Base-by-base conservation (phyloP, 768 basidiomycete genomes). In the Panaeolus cyanescens region DNA sequence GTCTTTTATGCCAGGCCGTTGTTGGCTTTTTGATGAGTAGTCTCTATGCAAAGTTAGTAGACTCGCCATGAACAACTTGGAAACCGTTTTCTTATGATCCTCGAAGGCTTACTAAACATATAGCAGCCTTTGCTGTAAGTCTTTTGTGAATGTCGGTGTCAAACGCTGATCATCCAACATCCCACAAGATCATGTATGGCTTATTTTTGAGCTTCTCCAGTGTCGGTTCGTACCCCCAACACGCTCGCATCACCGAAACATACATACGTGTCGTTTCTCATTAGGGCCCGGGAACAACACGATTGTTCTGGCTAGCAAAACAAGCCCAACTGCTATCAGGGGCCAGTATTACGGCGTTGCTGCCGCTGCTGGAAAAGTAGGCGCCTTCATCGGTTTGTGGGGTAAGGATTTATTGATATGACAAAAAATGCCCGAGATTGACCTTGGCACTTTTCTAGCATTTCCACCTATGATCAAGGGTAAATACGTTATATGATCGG, bases 1-100 rank as follows among this genome's bases (percentile, higher is more conserved):
- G 91, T 40, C 80, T 92, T 8, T 39, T 91, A 32, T 65, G 73
- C 25, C 91, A 93, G 71, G 87, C 89, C 2, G 55, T 91, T 64
- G 78, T 91, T 56, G 92, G 95, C 4, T 97, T 96, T 75, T 85
- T 93, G 72, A 92, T 97, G 89, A 91, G 91, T 62, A 95, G 92
- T 1, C 76, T 86, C n/a, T 96, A 96, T 75, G 67, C 61, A 30
- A 76, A 79, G 74, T 85, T 64, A 33, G 78, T 68, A 10, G 31
- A n/a, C 17, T 32, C 40, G n/a, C 9, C 3, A 17, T 59, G 4
- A 32, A 45, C 53, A n/a, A n/a, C n/a, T n/a, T n/a, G n/a, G n/a
- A n/a, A n/a, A n/a, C n/a, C n/a, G n/a, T n/a, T n/a, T n/a, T 8
- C 31, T 53, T 33, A 1, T 3, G 8, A 20, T 59, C 13, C 53